phyloP scores from a whole-genome alignment of 208 protist genomes.

The Leishmania braziliensis region DNA sequence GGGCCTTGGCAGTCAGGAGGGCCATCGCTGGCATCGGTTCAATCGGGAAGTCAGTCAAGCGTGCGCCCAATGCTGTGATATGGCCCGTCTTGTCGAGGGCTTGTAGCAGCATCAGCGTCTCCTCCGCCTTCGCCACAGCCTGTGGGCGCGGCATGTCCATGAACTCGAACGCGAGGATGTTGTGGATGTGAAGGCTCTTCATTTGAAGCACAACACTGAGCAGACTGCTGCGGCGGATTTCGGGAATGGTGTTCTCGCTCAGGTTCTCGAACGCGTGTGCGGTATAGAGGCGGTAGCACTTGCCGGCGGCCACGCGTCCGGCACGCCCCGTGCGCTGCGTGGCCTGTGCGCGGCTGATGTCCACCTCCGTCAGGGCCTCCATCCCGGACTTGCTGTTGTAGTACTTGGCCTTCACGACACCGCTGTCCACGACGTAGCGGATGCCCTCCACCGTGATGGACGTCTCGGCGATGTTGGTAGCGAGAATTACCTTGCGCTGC shows the following conservation, averaged over 20 bases:
- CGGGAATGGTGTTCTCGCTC: constrained; percentile 95
- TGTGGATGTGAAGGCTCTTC: constrained; percentile 96
- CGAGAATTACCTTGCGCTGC: constrained; percentile 95
- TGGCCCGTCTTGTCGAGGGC: constrained; percentile 90
- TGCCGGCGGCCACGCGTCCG: constrained; percentile 96
- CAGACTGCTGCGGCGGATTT: constrained; percentile 98
- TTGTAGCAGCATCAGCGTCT: constrained; percentile 93
- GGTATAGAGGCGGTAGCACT: constrained; percentile 99
- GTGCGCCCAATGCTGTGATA: constrained; percentile 91
- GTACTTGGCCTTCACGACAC: constrained; percentile 97
- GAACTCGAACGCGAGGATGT: constrained; percentile 98
- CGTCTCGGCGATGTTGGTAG: constrained; percentile 99
- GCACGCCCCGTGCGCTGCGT: constrained; percentile 97
- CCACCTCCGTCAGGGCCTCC: constrained; percentile 95
- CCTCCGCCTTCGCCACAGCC: constrained; percentile 92
- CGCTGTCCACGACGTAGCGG: constrained; percentile 98
- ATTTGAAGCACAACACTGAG: constrained; percentile 97
- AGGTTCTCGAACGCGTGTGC: constrained; percentile 95
- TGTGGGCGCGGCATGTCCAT: constrained; percentile 96
- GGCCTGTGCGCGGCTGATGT: constrained; percentile 94
- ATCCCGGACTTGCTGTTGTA: constrained; percentile 98
- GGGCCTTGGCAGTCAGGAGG: constrained; percentile 93
- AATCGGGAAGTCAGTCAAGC: constrained; percentile 98
- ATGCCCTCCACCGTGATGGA: constrained; percentile 99
- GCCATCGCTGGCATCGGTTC: constrained; percentile 97